Conservation (phyloP, 768 basidiomycete genomes). For the Leccinum disarticulatum region DNA sequence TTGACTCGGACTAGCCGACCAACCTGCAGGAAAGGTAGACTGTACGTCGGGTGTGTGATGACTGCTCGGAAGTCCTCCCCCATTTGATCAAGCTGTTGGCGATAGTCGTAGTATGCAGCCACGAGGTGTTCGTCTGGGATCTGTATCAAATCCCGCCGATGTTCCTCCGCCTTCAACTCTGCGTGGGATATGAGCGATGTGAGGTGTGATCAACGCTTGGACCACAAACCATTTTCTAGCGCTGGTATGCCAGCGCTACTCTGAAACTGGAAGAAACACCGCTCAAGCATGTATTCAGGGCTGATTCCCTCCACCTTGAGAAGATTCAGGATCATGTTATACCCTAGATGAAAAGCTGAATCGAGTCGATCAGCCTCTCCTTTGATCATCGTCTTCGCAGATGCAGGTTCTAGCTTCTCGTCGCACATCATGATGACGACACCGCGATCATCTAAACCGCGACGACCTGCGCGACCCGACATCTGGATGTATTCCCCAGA, state of each 20-base stretch:
- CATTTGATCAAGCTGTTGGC: constrained; percentile 93
- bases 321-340: constrained; percentile 98
- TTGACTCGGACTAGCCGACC: constrained; percentile 93
- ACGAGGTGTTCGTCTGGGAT: constrained; percentile 84
- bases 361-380: constrained; percentile 96
- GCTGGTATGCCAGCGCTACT: constrained; percentile 87
- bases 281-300: constrained; percentile 96
- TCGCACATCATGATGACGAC: constrained; percentile 99
- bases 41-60: constrained; percentile 92
- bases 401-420: constrained; percentile 90
- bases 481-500: constrained; percentile 99
- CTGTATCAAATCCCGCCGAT: constrained; percentile 56
- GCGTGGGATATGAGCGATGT: constrained; percentile 6
- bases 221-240: constrained; percentile 72
- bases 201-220: background rate
- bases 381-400: constrained; percentile 96
- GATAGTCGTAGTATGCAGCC: constrained; percentile 86
- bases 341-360: constrained; percentile 97
- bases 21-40: constrained; percentile 89
- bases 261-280: constrained; percentile 99
- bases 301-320: constrained; percentile 99
- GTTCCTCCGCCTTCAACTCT: constrained; percentile 81
- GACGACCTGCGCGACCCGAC: constrained; percentile 96
- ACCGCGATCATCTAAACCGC: constrained; percentile 97
- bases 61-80: constrained; percentile 85